Evolutionary conservation across 2,329 filamentous ascomycete species (phyloP).

Genomic region (Ophiosphaerella herpotricha): DNA sequence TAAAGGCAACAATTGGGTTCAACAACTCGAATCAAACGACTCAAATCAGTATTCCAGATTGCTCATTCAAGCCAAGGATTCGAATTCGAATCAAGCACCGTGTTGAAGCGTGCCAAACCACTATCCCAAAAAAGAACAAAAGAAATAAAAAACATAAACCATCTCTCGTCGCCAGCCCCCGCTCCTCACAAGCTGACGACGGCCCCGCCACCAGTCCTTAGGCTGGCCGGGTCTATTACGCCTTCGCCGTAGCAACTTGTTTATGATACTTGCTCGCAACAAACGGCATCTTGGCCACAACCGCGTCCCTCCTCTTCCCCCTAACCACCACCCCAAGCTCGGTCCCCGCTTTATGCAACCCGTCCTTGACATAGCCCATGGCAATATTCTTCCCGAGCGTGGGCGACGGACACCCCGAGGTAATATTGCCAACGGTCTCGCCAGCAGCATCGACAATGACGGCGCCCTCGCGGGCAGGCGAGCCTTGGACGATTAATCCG

Average conservation of each 20-base stretch:
- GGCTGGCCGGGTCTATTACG: constrained; percentile 6
- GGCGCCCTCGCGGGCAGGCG: constrained; percentile 87
- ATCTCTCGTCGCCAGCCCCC: neutral
- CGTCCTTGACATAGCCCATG: constrained; percentile 88
- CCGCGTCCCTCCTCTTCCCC: constrained; percentile 74
- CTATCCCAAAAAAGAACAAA: too few species aligned
- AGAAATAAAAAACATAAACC: too few species aligned
- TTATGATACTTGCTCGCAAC: constrained; percentile 76
- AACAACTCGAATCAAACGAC: too few species aligned
- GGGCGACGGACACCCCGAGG: constrained; percentile 88
- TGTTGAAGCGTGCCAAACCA: neutral
- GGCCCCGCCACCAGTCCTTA: too few species aligned
- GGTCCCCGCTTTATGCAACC: constrained; percentile 81
- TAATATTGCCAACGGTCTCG: constrained; percentile 73
- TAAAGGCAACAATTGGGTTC: too few species aligned
- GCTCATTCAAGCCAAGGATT: too few species aligned
- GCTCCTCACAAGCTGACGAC: too few species aligned
- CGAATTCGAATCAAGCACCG: too few species aligned
- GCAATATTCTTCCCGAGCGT: constrained; percentile 88
- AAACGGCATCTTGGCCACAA: constrained; percentile 88
- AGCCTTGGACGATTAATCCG: constrained; percentile 80
- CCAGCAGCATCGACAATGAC: constrained; percentile 71
- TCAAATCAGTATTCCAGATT: too few species aligned
- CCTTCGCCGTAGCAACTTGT: constrained; percentile 30
- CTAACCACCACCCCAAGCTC: constrained; percentile 78